Evolutionary conservation across 345 rosid genomes (phyloP), one percentile per base, ranked within the genome.

Genomic region (Diplotaxis tenuifolia): DNA sequence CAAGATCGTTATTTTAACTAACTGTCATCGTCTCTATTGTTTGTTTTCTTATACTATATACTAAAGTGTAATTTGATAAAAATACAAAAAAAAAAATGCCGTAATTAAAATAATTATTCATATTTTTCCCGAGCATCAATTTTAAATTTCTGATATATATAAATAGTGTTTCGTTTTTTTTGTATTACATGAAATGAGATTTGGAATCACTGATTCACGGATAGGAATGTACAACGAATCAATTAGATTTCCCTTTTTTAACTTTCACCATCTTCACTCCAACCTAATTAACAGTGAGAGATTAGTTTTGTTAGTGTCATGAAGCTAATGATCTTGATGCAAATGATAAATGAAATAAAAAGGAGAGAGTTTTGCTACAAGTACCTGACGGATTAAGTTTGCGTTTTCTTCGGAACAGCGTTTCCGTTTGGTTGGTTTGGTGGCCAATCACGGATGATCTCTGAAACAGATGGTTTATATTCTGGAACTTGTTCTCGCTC

Each of bases 401-500:
- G 78, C 34, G 68, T 75, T 22, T 55, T 34, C 55, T 67, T 50
- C 29, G 6, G 19, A 34, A 34, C 40, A 6, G 20, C 9, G 68
- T 32, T 45, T 66, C 9, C 53, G 20, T 54, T 75, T 68, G 57
- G 32, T 61, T 68, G 32, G 55, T 75, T 62, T 42, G 74, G 79
- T 42, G 79, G 79, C 75, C 79, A 75, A 62, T 15, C 52, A 62
- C 79, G 79, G n/a, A 75, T 75, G 75, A 75, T 75, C 22, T 75
- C 79, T 75, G 38, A 62, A 62, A 75, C 75, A 42, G 79, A 75
- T 40, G 65, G 79, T 75, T 40, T 69, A 19, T 68, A 67, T 50
- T 59, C 73, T 34, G 36, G 12, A 25, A 15, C 61, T 58, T 22
- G 50, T 25, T 71, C 67, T 32, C 8, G 60, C 15, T 72, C 73